These are phyloP conservation scores for Cercospora sojina DNA, from an alignment of 2,329 filamentous ascomycete genomes.

Conservation along the genomic window DNA sequence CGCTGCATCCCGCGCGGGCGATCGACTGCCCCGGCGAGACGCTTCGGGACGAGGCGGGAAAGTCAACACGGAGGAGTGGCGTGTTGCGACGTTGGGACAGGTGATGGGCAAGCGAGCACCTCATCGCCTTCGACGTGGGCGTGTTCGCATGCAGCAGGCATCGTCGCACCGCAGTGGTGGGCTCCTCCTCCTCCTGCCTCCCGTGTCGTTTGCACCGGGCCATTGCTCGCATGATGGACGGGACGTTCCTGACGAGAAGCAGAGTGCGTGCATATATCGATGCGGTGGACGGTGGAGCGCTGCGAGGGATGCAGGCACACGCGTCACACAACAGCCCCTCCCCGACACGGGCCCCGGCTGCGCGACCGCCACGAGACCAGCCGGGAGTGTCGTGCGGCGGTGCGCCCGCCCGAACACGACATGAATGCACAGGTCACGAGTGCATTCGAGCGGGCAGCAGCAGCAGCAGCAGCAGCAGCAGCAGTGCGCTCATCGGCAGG, in stretches of 20 bases:
- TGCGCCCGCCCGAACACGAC: slow-evolving; percentile 22
- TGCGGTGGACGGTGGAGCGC: too few species aligned
- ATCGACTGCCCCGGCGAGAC: slow-evolving; percentile 21
- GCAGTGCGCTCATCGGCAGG: slow-evolving; percentile 8
- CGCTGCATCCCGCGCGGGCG: slow-evolving; percentile 12
- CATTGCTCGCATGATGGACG: slow-evolving; percentile 4
- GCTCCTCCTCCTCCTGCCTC: background rate
- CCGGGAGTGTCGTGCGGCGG: slow-evolving; percentile 4
- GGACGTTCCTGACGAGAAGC: slow-evolving; percentile 25
- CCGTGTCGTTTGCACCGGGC: slow-evolving; percentile 10
- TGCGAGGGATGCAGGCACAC: slow-evolving; percentile 24
- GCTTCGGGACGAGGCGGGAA: slow-evolving; percentile 26
- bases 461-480: slow-evolving; percentile 14
- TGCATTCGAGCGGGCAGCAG: slow-evolving; percentile 13
- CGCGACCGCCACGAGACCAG: slow-evolving; percentile 30
- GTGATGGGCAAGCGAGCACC: slow-evolving; percentile 13
- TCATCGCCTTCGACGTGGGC: slow-evolving; percentile 1
- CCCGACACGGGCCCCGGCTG: slow-evolving; percentile 23
- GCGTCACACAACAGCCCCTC: slow-evolving; percentile 17
- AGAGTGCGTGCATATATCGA: slow-evolving; percentile 30
- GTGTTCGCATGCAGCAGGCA: slow-evolving; percentile 26
- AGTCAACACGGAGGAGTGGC: slow-evolving; percentile 16
- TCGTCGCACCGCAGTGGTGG: slow-evolving; percentile 27
- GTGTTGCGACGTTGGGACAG: background rate
- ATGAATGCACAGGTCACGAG: slow-evolving; percentile 21